Evolutionary conservation across 2,329 filamentous ascomycete species (phyloP), one percentile per base, ranked within the genome.

Genomic region (Mollisiaceae sp.): DNA sequence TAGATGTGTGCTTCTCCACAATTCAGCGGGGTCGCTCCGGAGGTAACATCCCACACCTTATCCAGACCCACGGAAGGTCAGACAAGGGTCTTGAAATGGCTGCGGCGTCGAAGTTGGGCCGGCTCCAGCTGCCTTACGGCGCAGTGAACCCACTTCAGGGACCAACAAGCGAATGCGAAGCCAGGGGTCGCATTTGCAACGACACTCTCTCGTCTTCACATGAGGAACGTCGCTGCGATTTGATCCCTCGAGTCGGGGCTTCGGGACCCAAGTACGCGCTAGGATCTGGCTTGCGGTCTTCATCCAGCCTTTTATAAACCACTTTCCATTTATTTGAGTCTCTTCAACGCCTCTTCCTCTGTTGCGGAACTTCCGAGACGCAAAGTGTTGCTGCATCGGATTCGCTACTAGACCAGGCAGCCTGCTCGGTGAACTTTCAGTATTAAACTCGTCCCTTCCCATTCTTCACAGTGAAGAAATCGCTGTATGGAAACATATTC

Each of bases 141-240:
- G 35, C 56, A 39, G 18, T 43, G 15, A 22, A 32, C 11, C 22
- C 11, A 32, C 60, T n/a, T 5, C 5, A 45, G 18, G 50, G 12
- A 32, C 45, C 8, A 41, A 35, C 36, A 62, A 57, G 60, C 60
- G 60, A 62, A 24, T 62, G 60, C 60, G 60, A 62, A 8, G 27
- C 52, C 47, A 62, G 4, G 39, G 39, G 20, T 11, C 50, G 27
- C 54, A 62, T 57, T 3, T 18, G 8, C 15, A 9, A 22, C 43
- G 43, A 47, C 15, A 47, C 43, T 32, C 27, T 32, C 27, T 32
- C 43, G 14, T 22, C 9, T 22, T 22, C 43, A 8, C 2, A 47
- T 22, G 9, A 47, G n/a, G 15, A 4, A n/a, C n/a, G 8, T 47
- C n/a, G 43, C 18, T 22, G n/a, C 43, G 20, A 50, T 50, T n/a